Evolutionary conservation across 306 rosid species (phyloP).

Genomic region (Rosa multiflora): DNA sequence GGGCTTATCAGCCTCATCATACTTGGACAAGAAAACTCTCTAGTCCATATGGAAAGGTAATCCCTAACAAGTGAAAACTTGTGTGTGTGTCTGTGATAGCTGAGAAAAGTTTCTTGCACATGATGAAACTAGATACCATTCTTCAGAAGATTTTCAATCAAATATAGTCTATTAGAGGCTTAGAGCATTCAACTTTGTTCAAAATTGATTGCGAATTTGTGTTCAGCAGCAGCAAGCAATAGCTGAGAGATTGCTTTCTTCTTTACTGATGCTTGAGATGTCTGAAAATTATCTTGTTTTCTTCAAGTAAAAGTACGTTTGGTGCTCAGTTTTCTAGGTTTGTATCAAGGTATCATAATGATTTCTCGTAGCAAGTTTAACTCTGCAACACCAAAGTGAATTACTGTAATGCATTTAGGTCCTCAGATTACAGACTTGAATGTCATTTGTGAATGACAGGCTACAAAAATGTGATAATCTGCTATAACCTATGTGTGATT

Average conservation of each 20-base stretch:
- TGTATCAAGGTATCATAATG: neutral
- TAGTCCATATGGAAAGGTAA: conserved; percentile 74
- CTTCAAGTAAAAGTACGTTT: neutral
- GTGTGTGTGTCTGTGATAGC: neutral
- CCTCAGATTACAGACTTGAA: neutral
- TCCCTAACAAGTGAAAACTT: conserved; percentile 8
- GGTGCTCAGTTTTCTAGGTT: neutral
- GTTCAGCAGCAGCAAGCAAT: neutral
- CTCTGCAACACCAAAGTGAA: neutral
- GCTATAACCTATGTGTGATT: conserved; percentile 3
- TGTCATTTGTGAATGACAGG: neutral
- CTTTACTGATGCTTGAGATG: neutral
- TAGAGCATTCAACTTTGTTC: neutral
- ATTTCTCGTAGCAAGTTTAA: neutral
- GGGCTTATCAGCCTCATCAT: conserved; percentile 81
- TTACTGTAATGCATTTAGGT: neutral
- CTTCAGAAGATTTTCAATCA: neutral
- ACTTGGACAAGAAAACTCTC: conserved; percentile 55
- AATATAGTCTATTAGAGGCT: neutral
- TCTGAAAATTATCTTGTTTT: neutral
- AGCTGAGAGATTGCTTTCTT: neutral
- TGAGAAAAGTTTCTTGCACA: neutral
- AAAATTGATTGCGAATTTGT: neutral
- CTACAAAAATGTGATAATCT: neutral
- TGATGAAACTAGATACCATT: neutral